Evolutionary conservation across 345 rosid genomes (phyloP).

Genomic region (Angophora floribunda): DNA sequence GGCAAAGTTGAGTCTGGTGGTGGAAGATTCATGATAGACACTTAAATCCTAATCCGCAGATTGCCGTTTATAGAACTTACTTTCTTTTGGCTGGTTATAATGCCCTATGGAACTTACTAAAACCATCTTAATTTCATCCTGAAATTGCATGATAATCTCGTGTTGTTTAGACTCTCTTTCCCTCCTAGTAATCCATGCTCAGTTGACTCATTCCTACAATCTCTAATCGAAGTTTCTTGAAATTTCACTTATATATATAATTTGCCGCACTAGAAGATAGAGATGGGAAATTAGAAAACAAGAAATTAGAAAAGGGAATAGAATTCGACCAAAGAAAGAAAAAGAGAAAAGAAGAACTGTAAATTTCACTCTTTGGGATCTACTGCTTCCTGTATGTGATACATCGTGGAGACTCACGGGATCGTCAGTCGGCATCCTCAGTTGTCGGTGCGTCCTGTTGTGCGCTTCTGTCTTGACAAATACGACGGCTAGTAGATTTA

Average conservation of each 20-base stretch:
- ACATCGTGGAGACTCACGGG: background rate
- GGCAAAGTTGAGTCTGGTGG: too few relatives aligned
- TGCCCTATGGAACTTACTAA: background rate
- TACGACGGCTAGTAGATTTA: background rate
- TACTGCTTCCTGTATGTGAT: background rate
- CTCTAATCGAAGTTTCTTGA: background rate
- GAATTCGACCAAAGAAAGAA: too few relatives aligned
- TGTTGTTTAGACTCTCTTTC: background rate
- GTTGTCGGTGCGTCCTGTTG: background rate
- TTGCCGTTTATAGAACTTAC: background rate
- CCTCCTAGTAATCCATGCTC: background rate
- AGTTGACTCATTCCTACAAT: background rate
- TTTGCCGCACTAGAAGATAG: too few relatives aligned
- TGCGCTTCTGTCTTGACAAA: background rate
- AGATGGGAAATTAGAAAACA: too few relatives aligned
- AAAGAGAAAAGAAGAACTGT: too few relatives aligned
- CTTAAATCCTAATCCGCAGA: too few relatives aligned
- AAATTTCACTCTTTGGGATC: background rate
- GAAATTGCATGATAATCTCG: too few relatives aligned
- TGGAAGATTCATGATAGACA: too few relatives aligned
- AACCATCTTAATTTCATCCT: background rate
- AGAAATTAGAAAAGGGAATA: too few relatives aligned
- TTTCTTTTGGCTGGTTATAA: background rate
- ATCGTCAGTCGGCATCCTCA: background rate
- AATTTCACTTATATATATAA: too few relatives aligned